phyloP scores from a whole-genome alignment of 2,329 filamentous ascomycete genomes.

The Alternaria ventricosa region DNA sequence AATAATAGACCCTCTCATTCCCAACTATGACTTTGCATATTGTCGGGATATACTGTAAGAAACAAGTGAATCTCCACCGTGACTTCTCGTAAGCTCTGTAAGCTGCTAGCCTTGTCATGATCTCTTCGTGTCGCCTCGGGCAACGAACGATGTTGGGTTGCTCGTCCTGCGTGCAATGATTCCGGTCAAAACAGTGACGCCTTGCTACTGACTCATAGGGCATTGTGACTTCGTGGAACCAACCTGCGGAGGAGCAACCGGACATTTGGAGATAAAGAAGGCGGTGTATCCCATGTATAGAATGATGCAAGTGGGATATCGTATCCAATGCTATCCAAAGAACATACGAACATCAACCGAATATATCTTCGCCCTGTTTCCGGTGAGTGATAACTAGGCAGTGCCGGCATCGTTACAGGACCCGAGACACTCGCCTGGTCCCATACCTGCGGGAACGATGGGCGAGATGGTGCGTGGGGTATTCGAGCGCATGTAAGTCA shows the following conservation, averaged over 20 bases:
- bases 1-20: not conserved
- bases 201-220: not conserved
- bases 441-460: not conserved
- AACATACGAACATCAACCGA: not conserved
- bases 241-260: not conserved
- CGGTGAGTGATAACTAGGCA: conserved; percentile 10
- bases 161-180: not conserved
- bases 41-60: not conserved
- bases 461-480: not conserved
- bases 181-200: not conserved
- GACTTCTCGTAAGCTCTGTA: not conserved
- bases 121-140: not conserved
- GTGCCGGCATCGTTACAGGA: not conserved
- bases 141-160: not conserved
- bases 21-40: not conserved
- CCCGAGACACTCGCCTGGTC: not conserved
- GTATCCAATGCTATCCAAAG: not conserved
- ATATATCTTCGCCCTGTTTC: conserved; percentile 6
- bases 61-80: not conserved
- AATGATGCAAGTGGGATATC: not conserved
- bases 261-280: not conserved
- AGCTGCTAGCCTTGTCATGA: not conserved
- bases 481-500: conserved; percentile 5
- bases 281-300: not conserved
- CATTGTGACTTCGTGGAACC: not conserved